Base-by-base conservation (phyloP, 2,329 filamentous ascomycete species). In the Cladosporium sphaerospermum region DNA sequence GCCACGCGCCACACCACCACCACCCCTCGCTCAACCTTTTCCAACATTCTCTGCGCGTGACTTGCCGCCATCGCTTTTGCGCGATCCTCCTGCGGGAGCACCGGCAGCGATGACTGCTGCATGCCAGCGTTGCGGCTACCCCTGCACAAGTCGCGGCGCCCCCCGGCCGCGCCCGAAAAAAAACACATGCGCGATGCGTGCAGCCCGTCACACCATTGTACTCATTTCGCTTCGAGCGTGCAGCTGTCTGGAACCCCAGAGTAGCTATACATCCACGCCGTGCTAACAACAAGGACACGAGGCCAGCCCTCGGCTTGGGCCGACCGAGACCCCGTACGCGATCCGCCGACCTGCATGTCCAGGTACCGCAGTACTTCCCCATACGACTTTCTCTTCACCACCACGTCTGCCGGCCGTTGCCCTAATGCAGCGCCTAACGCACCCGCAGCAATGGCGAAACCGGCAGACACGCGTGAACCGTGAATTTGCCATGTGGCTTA, bases 201-300 rank as follows among this genome's bases (percentile, higher is more conserved):
- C 48, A 51, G 48, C 48, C 16, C 48, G 48, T 51, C 48, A 51
- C 48, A 44, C 48, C 48, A 51, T 51, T 51, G 40, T 44, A 31
- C 40, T 51, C 48, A 51, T 51, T 40, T 51, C 48, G 48, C 48
- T 51, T 51, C 48, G 48, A 44, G 46, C 36, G 46, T n/a, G 46
- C 37, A 33, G 45, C 33, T n/a, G 23, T 7, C 7, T 28, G 23
- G 4, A 7, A 28, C 23, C 23, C 1, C 23, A 28, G 23, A 28
- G 23, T 28, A 28, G 23, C 23, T 1, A 28, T 28, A 7, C 23
- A 5, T 28, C 5, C 23, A 28, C 23, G 23, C 2, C 23, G 23
- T 28, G 23, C 23, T 28, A 28, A 28, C 23, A 7, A 28, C 23
- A 5, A 28, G 23, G 23, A 28, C 23, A 8, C 39, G 14, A 50